Percentiles rank a stretch among this genome's conserved stretches.
These are phyloP conservation scores for Venturia oleaginea DNA, from an alignment of 2,329 filamentous ascomycete species.

Conservation along the genomic window DNA sequence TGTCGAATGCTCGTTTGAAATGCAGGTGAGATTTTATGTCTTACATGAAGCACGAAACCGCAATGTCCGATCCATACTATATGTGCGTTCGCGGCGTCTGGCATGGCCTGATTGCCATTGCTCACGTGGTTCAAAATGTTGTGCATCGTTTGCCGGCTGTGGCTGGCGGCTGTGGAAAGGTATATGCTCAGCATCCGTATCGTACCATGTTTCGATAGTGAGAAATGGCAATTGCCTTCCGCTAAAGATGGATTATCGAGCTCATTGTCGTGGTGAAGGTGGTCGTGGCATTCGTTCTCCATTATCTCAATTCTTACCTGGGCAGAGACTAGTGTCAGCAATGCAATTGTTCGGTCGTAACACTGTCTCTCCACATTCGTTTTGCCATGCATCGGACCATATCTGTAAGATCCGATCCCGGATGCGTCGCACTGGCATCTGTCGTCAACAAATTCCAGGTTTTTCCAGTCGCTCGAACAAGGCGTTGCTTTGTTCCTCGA, in stretches of 20 bases:
- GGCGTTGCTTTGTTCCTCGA: neutral
- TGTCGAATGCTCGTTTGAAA: neutral
- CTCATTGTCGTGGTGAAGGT: neutral
- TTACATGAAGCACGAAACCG: neutral
- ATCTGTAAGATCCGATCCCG: neutral
- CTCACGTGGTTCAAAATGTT: neutral
- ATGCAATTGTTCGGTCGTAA: neutral
- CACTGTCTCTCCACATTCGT: neutral
- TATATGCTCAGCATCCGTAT: neutral
- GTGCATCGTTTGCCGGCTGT: neutral
- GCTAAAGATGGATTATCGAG: too few species aligned
- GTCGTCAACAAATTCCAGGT: neutral
- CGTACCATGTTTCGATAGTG: too few species aligned
- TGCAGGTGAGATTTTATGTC: neutral
- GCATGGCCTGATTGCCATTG: neutral
- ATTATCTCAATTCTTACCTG: neutral
- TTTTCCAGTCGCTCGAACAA: neutral
- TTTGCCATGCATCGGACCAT: neutral
- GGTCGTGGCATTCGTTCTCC: neutral
- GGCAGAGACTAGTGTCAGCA: neutral
- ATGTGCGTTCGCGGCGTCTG: neutral
- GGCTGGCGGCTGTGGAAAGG: neutral
- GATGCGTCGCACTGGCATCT: neutral
- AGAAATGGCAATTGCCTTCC: too few species aligned
- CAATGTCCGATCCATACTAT: neutral